phyloP scores from a whole-genome alignment of 2,329 filamentous ascomycete genomes.

The Claviceps sp. region DNA sequence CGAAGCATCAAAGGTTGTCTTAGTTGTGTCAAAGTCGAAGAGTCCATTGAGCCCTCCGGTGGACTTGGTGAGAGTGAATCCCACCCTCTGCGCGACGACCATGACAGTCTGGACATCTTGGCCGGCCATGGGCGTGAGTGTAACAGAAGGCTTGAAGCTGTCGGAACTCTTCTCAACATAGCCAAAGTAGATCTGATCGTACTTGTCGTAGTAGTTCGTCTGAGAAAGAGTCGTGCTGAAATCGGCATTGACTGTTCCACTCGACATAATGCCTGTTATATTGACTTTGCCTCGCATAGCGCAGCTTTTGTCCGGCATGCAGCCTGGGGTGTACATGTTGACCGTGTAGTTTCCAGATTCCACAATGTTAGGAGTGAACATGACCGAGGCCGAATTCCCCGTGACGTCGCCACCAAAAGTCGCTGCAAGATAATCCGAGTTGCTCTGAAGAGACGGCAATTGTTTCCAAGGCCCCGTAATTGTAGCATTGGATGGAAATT shows the following conservation, averaged over 20 bases:
- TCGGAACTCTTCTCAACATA: conserved; percentile 61
- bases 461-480: conserved; percentile 61
- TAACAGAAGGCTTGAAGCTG: conserved; percentile 69
- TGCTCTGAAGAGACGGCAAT: conserved; percentile 53
- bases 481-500: conserved; percentile 50
- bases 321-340: conserved; percentile 86
- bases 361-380: conserved; percentile 71
- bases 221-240: conserved; percentile 60
- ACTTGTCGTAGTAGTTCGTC: conserved; percentile 94
- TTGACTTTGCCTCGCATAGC: conserved; percentile 65
- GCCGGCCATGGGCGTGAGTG: conserved; percentile 53
- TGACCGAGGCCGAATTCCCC: conserved; percentile 50
- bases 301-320: conserved; percentile 67
- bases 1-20: conserved; percentile 37
- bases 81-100: conserved; percentile 79
- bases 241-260: conserved; percentile 29
- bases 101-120: conserved; percentile 51
- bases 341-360: conserved; percentile 88
- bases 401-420: conserved; percentile 42
- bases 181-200: conserved; percentile 81
- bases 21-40: conserved; percentile 67
- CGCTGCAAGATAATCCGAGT: conserved; percentile 64
- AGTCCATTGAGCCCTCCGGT: conserved; percentile 77
- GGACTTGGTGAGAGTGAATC: conserved; percentile 60
- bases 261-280: conserved; percentile 59